These are phyloP conservation scores for Panicum hallii DNA, from an alignment of 202 grass and related monocot genomes.

Conservation along the genomic window DNA sequence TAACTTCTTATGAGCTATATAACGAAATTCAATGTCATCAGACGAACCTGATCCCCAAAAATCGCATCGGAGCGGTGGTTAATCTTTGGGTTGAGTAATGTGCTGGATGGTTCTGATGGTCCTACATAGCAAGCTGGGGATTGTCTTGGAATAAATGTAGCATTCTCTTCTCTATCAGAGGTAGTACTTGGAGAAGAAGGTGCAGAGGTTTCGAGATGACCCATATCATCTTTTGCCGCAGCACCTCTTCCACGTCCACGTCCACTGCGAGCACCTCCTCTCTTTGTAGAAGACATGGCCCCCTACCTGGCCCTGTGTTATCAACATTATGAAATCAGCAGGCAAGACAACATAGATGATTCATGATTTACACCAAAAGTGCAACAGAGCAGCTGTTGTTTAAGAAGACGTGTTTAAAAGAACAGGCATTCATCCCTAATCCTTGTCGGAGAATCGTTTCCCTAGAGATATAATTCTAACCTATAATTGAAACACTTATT, in stretches of 20 bases:
- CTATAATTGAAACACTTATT: neutral
- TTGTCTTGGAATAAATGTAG: conserved; percentile 12
- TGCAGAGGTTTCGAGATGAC: conserved; percentile 22
- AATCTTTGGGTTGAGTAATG: conserved; percentile 54
- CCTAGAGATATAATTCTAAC: neutral
- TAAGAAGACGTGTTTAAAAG: neutral
- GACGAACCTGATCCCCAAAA: conserved; percentile 55
- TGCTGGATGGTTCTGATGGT: conserved; percentile 27
- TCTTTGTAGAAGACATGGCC: conserved; percentile 49
- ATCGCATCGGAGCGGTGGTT: conserved; percentile 51
- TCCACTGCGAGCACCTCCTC: conserved; percentile 20
- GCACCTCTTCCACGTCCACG: conserved; percentile 24
- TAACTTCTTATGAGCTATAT: conserved; percentile 27
- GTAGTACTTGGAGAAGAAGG: conserved; percentile 46
- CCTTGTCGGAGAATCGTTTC: neutral
- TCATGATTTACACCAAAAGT: neutral
- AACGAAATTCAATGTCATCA: neutral
- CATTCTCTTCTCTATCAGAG: conserved; percentile 48
- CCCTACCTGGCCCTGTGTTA: neutral
- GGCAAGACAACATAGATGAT: neutral
- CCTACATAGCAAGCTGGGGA: conserved; percentile 32
- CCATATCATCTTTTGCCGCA: conserved; percentile 34
- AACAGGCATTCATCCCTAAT: conserved; percentile 4
- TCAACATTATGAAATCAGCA: conserved; percentile 35
- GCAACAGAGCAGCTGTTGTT: neutral